Evolutionary conservation across 2,329 filamentous ascomycete genomes (phyloP).

Genomic region (Venturiaceae sp.): DNA sequence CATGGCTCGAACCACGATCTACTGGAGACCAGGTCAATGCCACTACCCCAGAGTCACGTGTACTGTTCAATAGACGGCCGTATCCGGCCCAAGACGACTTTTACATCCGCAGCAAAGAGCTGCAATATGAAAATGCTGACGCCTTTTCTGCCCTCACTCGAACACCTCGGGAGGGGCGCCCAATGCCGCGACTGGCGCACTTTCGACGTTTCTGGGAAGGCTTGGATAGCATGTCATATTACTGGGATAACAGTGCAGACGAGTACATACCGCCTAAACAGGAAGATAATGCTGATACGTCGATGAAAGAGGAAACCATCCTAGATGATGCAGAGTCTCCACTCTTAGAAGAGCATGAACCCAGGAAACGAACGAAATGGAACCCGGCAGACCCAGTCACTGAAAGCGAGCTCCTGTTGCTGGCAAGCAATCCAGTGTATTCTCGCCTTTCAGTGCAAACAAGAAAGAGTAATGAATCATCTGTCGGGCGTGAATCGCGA

Average conservation of each 20-base stretch:
- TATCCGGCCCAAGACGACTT: conserved; percentile 40
- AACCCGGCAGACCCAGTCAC: not conserved
- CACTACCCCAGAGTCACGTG: conserved; percentile 7
- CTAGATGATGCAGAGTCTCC: not conserved
- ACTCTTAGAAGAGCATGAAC: not conserved
- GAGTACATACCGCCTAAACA: conserved; percentile 35
- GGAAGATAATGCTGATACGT: not conserved
- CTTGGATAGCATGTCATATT: conserved; percentile 49
- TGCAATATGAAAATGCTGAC: conserved; percentile 45
- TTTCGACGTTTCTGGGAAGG: conserved; percentile 51
- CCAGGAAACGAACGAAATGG: conserved; percentile 3
- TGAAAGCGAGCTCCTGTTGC: not conserved
- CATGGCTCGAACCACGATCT: conserved; percentile 16
- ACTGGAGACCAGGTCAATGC: conserved; percentile 11
- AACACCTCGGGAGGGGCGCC: conserved; percentile 22
- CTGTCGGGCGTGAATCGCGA: not conserved
- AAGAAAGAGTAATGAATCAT: not conserved
- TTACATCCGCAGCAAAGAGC: conserved; percentile 37
- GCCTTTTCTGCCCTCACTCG: conserved; percentile 47
- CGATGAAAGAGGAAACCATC: not conserved
- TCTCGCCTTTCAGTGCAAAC: not conserved
- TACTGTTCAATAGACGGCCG: conserved; percentile 31
- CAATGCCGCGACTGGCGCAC: conserved; percentile 41
- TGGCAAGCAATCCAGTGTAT: not conserved
- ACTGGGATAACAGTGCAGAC: conserved; percentile 52